phyloP scores from a whole-genome alignment of 2,329 filamentous ascomycete species.

The Penicillium italicum region DNA sequence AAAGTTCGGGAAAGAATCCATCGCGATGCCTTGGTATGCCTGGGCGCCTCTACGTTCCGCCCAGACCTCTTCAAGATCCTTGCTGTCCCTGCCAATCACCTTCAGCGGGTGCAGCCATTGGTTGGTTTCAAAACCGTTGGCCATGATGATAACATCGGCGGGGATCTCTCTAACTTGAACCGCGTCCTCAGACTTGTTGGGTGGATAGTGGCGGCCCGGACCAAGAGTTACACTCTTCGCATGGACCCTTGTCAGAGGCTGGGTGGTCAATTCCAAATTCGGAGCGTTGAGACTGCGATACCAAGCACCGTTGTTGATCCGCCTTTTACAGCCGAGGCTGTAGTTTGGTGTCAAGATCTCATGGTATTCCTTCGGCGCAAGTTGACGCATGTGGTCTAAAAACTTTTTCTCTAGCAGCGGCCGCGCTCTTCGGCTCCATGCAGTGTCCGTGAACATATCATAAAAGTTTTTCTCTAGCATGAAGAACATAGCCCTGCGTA shows the following conservation, averaged over 20 bases:
- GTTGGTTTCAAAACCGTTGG: slow-evolving; percentile 59
- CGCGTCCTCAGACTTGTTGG: slow-evolving; percentile 23
- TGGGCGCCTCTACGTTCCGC: slow-evolving; percentile 56
- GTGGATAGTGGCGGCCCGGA: slow-evolving; percentile 48
- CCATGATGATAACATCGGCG: slow-evolving; percentile 60
- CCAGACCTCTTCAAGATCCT: slow-evolving; percentile 56
- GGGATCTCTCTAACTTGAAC: slow-evolving; percentile 44
- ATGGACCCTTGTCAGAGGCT: slow-evolving; percentile 49
- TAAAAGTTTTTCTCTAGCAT: slow-evolving; percentile 22
- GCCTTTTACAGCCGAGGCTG: slow-evolving; percentile 61
- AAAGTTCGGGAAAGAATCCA: slow-evolving; percentile 63
- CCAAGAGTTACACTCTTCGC: slow-evolving; percentile 51
- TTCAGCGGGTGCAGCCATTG: slow-evolving; percentile 53
- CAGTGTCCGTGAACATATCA: slow-evolving; percentile 15
- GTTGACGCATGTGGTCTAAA: slow-evolving; percentile 47
- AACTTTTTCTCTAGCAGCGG: slow-evolving; percentile 43
- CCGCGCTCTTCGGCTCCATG: slow-evolving; percentile 39
- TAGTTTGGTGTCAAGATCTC: slow-evolving; percentile 61
- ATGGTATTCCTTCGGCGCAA: slow-evolving; percentile 58
- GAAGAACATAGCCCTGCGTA: slow-evolving; percentile 47
- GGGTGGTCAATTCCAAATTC: slow-evolving; percentile 54
- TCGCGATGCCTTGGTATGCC: slow-evolving; percentile 57
- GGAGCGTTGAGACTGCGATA: slow-evolving; percentile 50
- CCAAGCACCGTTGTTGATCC: slow-evolving; percentile 59
- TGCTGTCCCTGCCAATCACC: slow-evolving; percentile 51